Evolutionary conservation across 768 basidiomycete species (phyloP).

Genomic region (Boletus speciosus): DNA sequence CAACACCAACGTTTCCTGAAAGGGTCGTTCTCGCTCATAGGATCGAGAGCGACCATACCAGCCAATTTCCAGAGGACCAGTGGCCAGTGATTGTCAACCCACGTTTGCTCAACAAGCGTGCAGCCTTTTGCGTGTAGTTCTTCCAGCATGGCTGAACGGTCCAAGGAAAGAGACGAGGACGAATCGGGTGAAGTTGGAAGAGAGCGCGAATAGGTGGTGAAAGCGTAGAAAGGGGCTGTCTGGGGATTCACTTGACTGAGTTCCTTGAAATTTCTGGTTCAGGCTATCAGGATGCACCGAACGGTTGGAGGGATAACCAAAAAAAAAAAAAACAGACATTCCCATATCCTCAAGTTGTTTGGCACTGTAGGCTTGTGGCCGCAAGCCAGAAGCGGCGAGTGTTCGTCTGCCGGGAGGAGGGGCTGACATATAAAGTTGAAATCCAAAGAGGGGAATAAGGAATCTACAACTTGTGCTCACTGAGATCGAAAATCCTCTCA

Average conservation of each 20-base stretch:
- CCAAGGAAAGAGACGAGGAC: constrained; percentile 34
- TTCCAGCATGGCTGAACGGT: constrained; percentile 52
- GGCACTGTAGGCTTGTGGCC: constrained; percentile 44
- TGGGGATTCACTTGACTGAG: constrained; percentile 53
- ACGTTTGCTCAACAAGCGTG: constrained; percentile 61
- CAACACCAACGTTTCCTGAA: constrained; percentile 70
- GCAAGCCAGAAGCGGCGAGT: constrained; percentile 47
- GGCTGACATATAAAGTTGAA: constrained; percentile 20
- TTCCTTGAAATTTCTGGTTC: constrained; percentile 45
- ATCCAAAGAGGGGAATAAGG: not conserved
- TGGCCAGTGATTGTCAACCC: constrained; percentile 92
- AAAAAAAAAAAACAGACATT: constrained; percentile 40
- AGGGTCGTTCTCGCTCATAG: constrained; percentile 48
- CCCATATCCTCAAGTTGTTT: constrained; percentile 48
- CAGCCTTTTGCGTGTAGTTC: constrained; percentile 60
- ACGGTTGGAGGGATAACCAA: not conserved
- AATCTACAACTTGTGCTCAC: constrained; percentile 31
- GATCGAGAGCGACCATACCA: constrained; percentile 74
- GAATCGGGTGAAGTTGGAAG: constrained; percentile 19
- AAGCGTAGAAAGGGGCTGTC: constrained; percentile 57
- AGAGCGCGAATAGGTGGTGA: constrained; percentile 41
- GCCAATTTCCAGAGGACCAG: constrained; percentile 94
- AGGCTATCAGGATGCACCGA: constrained; percentile 2
- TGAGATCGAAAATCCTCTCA: constrained; percentile 37
- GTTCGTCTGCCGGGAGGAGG: constrained; percentile 39